Conservation (phyloP, 495 filamentous ascomycete genomes). For the Choiromyces venosus region DNA sequence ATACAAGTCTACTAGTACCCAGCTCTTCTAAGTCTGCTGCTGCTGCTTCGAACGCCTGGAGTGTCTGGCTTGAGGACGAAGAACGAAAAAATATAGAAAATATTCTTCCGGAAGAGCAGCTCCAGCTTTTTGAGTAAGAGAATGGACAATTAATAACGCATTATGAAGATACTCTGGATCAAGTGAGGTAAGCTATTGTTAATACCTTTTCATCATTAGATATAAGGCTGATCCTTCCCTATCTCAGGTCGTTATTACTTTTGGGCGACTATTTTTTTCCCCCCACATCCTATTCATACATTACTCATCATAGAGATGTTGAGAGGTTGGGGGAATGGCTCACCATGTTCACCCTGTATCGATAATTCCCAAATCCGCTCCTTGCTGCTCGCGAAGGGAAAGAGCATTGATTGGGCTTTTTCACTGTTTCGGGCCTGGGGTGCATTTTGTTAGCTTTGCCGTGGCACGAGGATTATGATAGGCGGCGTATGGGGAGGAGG, state of each 20-base stretch:
- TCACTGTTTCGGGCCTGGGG: conserved; percentile 62
- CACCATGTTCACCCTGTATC: conserved; percentile 75
- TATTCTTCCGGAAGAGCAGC: conserved; percentile 70
- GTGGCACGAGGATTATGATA: not conserved
- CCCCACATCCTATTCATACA: not conserved
- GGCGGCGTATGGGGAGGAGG: not conserved
- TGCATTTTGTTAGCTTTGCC: not conserved
- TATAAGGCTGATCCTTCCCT: conserved; percentile 5
- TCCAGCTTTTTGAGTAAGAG: conserved; percentile 88
- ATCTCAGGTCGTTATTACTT: conserved; percentile 71
- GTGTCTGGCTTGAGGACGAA: conserved; percentile 35
- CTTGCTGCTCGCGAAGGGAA: conserved; percentile 97
- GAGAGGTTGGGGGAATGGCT: not conserved
- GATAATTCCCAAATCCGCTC: conserved; percentile 91
- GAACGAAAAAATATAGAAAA: conserved; percentile 53
- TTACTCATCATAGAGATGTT: not conserved
- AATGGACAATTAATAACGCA: conserved; percentile 88
- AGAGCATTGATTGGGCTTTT: conserved; percentile 99
- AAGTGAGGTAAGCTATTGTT: conserved; percentile 63
- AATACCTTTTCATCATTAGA: not conserved
- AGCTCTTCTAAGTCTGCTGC: conserved; percentile 15
- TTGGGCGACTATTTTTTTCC: conserved; percentile 58
- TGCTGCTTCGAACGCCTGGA: conserved; percentile 18
- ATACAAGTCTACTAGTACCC: not conserved
- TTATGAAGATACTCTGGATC: conserved; percentile 83